These are phyloP conservation scores for Immersiporthe knoxdaviesiana DNA, from an alignment of 2,329 filamentous ascomycete species.

Conservation along the genomic window DNA sequence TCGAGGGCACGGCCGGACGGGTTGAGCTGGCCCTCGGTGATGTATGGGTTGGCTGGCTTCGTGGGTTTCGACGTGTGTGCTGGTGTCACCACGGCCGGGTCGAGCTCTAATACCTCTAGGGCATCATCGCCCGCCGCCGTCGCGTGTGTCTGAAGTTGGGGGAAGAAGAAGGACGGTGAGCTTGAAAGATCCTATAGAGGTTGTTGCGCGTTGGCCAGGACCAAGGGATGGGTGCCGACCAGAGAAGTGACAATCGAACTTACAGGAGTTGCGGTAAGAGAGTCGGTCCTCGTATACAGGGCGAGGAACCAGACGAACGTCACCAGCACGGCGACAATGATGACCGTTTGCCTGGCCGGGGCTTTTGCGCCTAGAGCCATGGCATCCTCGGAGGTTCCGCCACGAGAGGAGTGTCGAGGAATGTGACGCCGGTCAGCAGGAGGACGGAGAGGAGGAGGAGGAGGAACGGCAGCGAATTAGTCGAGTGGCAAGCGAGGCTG, in stretches of 20 bases:
- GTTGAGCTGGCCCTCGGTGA: constrained; percentile 28
- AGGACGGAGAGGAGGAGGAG: neutral
- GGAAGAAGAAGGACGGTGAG: too few species aligned
- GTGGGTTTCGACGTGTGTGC: constrained; percentile 1
- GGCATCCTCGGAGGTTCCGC: constrained; percentile 18
- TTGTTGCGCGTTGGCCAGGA: neutral
- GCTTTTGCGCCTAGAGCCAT: constrained; percentile 27
- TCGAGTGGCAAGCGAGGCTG: neutral
- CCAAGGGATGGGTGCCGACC: neutral
- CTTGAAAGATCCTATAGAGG: neutral
- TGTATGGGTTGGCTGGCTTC: constrained; percentile 26
- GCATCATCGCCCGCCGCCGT: neutral
- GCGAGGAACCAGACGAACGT: constrained; percentile 24
- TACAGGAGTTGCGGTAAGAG: constrained; percentile 22
- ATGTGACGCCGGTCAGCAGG: neutral
- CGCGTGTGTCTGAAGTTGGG: constrained; percentile 3
- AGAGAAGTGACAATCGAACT: constrained; percentile 10
- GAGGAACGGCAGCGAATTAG: neutral
- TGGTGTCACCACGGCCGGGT: constrained; percentile 6
- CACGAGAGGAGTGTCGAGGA: neutral
- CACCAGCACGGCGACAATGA: constrained; percentile 25
- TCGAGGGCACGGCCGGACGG: constrained; percentile 25
- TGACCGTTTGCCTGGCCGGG: constrained; percentile 28
- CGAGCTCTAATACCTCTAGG: constrained; percentile 3
- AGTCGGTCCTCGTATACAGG: constrained; percentile 16